Base-by-base conservation (phyloP, 768 basidiomycete genomes). In the Russula lepida region DNA sequence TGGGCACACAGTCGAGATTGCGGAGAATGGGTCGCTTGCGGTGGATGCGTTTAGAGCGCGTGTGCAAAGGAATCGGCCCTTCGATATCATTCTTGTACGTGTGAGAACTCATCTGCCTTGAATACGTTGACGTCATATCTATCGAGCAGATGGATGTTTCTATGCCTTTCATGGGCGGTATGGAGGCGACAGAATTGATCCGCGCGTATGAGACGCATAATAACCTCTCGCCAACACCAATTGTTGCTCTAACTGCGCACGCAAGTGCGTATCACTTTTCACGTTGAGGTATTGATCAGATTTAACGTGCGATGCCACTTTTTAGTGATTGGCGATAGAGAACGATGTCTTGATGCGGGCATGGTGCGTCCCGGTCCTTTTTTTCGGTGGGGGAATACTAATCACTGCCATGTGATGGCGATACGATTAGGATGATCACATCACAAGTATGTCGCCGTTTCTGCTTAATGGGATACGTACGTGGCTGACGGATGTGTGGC, bases 121-220 rank as follows among this genome's bases (percentile, higher is more conserved):
- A 37, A 17, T 37, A 37, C 15, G 35, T 6, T 37, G 15, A 37
- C 35, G 35, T 37, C 35, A 17, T 37, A 1, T 15, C 13, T 37
- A 17, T 37, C 17, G 15, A 6, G 17, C 63, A 95, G 90, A 98
- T 98, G 95, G 95, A 98, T 68, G 88, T 97, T 15, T 97, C 94
- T 12, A 95, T 95, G 92, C 92, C 94, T 6, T 88, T 95, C 74
- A 98, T 98, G 92, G 94, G 95, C 53, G 95, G 95, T 65, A 92
- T 95, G 86, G 95, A 99, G 73, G 92, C 95, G 1, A 99, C 97
- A 0, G 88, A 93, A 65, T 78, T 92, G 59, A 97, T 98, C 63
- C 84, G 95, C 54, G 81, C 83, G 39, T 92, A 85, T 69, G 95
- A 98, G 75, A 75, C 80, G 70, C 80, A 85, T 64, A 84, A 84